Evolutionary conservation across 768 basidiomycete species (phyloP), one percentile per base, ranked within the genome.

Genomic region (Boletus subparvulus): DNA sequence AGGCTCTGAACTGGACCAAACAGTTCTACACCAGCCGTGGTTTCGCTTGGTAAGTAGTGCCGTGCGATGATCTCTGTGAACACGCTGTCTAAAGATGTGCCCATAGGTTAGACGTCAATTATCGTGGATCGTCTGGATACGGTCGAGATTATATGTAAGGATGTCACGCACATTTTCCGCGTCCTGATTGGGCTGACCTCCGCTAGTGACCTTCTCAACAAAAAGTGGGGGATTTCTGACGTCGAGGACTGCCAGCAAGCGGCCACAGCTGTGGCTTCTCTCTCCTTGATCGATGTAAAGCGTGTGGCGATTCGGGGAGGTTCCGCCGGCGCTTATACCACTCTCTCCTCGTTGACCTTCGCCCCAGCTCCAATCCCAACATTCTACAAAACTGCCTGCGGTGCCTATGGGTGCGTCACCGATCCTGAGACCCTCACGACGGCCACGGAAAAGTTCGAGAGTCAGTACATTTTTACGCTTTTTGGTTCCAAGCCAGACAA

Each of bases 181-280:
- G 17, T 7, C 8, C 14, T 28, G 8, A 19, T 17, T 47, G 10
- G 0, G 30, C 49, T 54, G 32, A 64, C 32, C 10, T 41, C 73
- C 5, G 14, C 24, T 74, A 66, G 66, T 41, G 77, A 84, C 16
- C 80, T 83, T 14, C 80, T 92, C 6, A 72, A 74, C 35, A 78
- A 79, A 2, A 70, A 82, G 4, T 93, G 91, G 90, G 90, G 91
- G 4, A 61, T 87, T 11, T 80, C 84, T 9, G 90, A 93, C 56
- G 80, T 86, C 1, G 67, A 78, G 8, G 90, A 93, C 63, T 82
- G 81, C 58, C 79, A 33, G 8, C 45, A 62, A 17, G 82, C 85
- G 3, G 43, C 45, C 5, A 28, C 9, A n/a, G 19, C 45, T 4
- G 13, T 64, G 11, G 73, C 82, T 11, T 42, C 59, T 9, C 14